phyloP scores from a whole-genome alignment of 1,139 yeast genomes.

The Lodderomyces parapsilosis region DNA sequence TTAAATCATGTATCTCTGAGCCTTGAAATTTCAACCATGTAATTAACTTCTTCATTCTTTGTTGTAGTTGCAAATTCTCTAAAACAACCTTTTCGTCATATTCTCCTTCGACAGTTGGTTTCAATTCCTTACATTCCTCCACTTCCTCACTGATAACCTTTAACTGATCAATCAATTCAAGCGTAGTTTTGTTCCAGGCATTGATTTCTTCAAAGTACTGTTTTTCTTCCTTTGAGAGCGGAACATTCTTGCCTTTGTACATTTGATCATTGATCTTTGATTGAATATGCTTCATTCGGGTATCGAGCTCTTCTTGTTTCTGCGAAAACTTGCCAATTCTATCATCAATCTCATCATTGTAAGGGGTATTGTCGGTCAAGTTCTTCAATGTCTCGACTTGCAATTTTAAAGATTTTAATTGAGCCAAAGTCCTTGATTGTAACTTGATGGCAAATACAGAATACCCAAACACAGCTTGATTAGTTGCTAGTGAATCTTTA shows the following conservation, averaged over 20 bases:
- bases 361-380: constrained; percentile 13
- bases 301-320: constrained; percentile 24
- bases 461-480: constrained; percentile 18
- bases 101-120: neutral
- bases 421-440: constrained; percentile 21
- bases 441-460: constrained; percentile 24
- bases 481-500: constrained; percentile 19
- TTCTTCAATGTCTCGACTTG: constrained; percentile 21
- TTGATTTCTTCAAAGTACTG: constrained; percentile 41
- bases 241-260: constrained; percentile 23
- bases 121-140: neutral
- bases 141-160: neutral
- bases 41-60: constrained; percentile 18
- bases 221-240: constrained; percentile 36
- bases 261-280: constrained; percentile 21
- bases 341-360: constrained; percentile 14
- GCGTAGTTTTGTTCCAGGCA: constrained; percentile 4
- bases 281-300: constrained; percentile 23
- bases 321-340: constrained; percentile 17
- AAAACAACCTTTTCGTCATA: constrained; percentile 9
- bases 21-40: constrained; percentile 22
- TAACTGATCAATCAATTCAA: constrained; percentile 2
- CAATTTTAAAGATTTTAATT: constrained; percentile 22
- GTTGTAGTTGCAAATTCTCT: constrained; percentile 19
- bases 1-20: constrained; percentile 4